Percentiles rank a stretch among this genome's conserved stretches.
phyloP scores from a whole-genome alignment of 352 stramenopile genomes.

The Peronosclerospora sorghi region DNA sequence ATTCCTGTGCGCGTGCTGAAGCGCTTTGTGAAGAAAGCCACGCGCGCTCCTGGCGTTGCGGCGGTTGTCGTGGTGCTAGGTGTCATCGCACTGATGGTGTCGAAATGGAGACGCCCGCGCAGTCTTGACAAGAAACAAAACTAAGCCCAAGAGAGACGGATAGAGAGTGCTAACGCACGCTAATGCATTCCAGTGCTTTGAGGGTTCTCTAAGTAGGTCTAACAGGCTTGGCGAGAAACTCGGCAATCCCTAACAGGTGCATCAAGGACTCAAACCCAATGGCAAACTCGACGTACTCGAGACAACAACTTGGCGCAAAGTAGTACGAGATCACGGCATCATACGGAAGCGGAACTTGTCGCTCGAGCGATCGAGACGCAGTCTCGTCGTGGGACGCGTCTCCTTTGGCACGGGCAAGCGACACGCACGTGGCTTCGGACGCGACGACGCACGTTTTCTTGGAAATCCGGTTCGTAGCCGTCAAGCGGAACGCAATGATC shows the following conservation, averaged over 20 bases:
- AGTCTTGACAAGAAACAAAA: slow-evolving; percentile 20
- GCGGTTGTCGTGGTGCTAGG: slow-evolving; percentile 8
- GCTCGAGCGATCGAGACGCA: slow-evolving; percentile 22
- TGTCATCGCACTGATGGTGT: slow-evolving; percentile 11
- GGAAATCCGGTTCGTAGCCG: slow-evolving; percentile 63
- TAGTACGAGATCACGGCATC: slow-evolving; percentile 82
- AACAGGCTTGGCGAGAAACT: slow-evolving; percentile 34
- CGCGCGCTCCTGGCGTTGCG: slow-evolving; percentile 10
- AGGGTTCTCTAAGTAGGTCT: background rate
- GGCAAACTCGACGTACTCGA: slow-evolving; percentile 83
- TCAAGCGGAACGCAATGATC: slow-evolving; percentile 55
- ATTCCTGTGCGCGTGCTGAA: slow-evolving; percentile 43
- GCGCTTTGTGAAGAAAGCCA: slow-evolving; percentile 51
- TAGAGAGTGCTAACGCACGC: background rate
- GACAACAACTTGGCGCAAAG: slow-evolving; percentile 34
- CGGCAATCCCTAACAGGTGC: slow-evolving; percentile 46
- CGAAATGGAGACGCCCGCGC: slow-evolving; percentile 11
- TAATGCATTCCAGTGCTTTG: background rate
- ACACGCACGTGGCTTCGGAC: slow-evolving; percentile 45
- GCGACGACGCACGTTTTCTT: slow-evolving; percentile 47
- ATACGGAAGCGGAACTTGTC: slow-evolving; percentile 60
- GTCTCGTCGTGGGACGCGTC: background rate
- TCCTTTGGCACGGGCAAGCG: slow-evolving; percentile 14
- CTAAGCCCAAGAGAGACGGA: slow-evolving; percentile 3
- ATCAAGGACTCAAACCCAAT: slow-evolving; percentile 81